Conservation (phyloP, 83 land plant genomes). For the Diphasiastrum complanatum region DNA sequence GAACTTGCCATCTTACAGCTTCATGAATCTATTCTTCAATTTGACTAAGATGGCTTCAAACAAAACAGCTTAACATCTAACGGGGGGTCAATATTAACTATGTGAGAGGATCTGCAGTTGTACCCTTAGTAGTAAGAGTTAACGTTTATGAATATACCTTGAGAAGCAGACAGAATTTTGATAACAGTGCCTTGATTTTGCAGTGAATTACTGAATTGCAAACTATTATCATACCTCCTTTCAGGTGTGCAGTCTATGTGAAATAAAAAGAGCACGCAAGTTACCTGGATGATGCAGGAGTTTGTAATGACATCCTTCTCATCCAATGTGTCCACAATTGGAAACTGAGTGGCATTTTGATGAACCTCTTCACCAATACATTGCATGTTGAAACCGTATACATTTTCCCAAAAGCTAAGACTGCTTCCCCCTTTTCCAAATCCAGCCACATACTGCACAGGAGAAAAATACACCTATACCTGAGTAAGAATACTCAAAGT, state of each 20-base stretch:
- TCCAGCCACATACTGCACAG: constrained; percentile 77
- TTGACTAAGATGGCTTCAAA: too few relatives aligned
- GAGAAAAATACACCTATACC: neutral
- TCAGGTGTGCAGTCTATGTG: neutral
- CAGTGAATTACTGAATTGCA: too few relatives aligned
- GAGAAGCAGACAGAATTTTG: too few relatives aligned
- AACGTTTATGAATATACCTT: too few relatives aligned
- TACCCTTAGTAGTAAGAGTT: too few relatives aligned
- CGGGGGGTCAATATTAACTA: too few relatives aligned
- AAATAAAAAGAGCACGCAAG: constrained; percentile 2
- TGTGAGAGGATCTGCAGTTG: too few relatives aligned
- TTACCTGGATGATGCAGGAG: constrained; percentile 55
- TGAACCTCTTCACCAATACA: constrained; percentile 73
- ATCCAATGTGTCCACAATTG: constrained; percentile 65
- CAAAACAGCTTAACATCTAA: too few relatives aligned
- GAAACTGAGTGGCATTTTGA: constrained; percentile 62
- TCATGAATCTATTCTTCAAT: too few relatives aligned
- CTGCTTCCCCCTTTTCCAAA: constrained; percentile 94
- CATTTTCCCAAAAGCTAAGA: constrained; percentile 90
- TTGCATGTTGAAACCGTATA: constrained; percentile 86
- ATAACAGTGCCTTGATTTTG: too few relatives aligned
- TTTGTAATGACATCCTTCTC: constrained; percentile 61
- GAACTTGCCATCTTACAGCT: too few relatives aligned
- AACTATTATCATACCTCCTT: neutral
- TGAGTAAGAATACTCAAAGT: neutral